Evolutionary conservation across 2,329 filamentous ascomycete species (phyloP).

Genomic region (Raffaelea albimanens): DNA sequence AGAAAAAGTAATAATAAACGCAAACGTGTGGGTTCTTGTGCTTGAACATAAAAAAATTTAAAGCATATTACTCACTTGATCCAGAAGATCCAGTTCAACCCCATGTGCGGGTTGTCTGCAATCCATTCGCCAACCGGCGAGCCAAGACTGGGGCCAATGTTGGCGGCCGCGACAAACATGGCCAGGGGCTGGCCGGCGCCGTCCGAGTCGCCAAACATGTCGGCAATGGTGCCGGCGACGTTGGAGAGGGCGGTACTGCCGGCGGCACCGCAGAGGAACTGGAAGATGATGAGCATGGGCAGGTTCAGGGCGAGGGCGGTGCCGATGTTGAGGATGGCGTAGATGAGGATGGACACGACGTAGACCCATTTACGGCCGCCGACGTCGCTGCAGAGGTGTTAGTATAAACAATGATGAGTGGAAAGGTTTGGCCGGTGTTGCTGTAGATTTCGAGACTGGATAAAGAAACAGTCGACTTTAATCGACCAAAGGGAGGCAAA

Average conservation of each 20-base stretch:
- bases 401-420: no score
- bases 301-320: conserved; percentile 6
- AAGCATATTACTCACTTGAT: conserved; percentile 4
- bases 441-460: no score
- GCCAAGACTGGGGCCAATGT: conserved; percentile 6
- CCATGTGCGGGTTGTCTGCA: conserved; percentile 7
- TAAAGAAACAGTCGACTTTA: no score
- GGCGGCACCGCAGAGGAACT: conserved; percentile 7
- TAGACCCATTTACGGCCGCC: conserved; percentile 9
- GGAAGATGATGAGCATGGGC: conserved; percentile 9
- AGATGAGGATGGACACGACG: conserved; percentile 4
- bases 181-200: conserved; percentile 8
- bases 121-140: conserved; percentile 8
- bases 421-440: no score
- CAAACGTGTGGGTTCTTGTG: no score
- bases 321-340: conserved; percentile 8
- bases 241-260: conserved; percentile 7
- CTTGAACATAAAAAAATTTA: no score
- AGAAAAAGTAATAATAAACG: background rate
- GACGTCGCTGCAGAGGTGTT: conserved; percentile 5
- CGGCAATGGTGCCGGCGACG: conserved; percentile 7
- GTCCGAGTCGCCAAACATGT: conserved; percentile 6
- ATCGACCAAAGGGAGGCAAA: no score
- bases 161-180: conserved; percentile 5
- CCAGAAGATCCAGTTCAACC: conserved; percentile 8